These are phyloP conservation scores for Gossypium bickii DNA, from an alignment of 345 rosid species.

Conservation along the genomic window DNA sequence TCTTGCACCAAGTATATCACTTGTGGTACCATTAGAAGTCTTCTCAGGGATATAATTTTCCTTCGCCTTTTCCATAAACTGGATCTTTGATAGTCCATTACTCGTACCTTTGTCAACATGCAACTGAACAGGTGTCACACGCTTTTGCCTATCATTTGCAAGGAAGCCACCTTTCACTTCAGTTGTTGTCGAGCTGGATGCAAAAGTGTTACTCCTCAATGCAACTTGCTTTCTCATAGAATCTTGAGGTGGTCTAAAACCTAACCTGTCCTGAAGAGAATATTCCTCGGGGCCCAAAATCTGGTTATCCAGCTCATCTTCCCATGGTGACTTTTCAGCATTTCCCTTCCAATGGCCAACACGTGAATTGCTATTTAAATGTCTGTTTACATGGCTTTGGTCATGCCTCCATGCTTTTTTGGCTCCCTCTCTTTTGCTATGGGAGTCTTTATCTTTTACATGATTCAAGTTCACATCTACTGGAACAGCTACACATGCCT, in stretches of 20 bases:
- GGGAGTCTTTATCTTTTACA: constrained; percentile 18
- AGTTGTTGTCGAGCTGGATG: constrained; percentile 33
- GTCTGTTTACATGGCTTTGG: constrained; percentile 20
- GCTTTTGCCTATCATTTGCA: constrained; percentile 41
- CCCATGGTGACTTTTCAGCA: constrained; percentile 34
- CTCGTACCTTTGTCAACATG: constrained; percentile 35
- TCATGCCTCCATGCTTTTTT: constrained; percentile 26
- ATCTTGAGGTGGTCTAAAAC: constrained; percentile 33
- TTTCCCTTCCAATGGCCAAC: constrained; percentile 24
- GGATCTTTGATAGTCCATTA: constrained; percentile 20
- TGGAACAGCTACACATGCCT: constrained; percentile 9
- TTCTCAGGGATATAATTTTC: constrained; percentile 23
- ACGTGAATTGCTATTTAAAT: constrained; percentile 21
- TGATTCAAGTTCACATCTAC: constrained; percentile 19
- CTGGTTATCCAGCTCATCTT: constrained; percentile 27
- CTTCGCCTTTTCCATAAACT: constrained; percentile 20
- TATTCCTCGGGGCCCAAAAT: constrained; percentile 28
- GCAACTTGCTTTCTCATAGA: constrained; percentile 41
- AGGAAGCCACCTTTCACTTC: constrained; percentile 41
- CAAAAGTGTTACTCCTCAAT: constrained; percentile 56
- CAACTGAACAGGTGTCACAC: constrained; percentile 51
- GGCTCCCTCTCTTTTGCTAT: constrained; percentile 16
- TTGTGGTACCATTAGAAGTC: constrained; percentile 5
- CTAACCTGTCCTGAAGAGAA: constrained; percentile 33
- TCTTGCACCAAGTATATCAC: constrained; percentile 4